A percentile compares a stretch with the other conserved stretches of the same genome.
phyloP scores from a whole-genome alignment of 1,139 yeast species.

The Suhomyces bolitotheri region DNA sequence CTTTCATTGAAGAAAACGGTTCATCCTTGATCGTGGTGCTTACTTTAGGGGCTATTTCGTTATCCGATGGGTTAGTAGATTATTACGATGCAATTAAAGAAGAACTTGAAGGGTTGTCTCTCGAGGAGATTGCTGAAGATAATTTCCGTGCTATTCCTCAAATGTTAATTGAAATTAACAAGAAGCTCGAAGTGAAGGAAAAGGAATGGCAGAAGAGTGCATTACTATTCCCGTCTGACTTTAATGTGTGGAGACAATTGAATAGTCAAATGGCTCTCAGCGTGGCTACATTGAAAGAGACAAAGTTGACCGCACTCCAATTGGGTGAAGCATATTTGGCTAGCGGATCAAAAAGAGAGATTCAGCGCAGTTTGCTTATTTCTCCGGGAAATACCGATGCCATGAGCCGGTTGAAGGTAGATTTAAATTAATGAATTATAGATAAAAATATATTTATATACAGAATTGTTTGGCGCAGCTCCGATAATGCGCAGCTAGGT shows the following conservation, averaged over 20 bases:
- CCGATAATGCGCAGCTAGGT: too few relatives aligned
- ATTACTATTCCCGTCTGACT: constrained; percentile 69
- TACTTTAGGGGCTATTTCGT: constrained; percentile 77
- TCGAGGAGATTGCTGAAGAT: constrained; percentile 52
- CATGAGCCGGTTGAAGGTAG: constrained; percentile 10
- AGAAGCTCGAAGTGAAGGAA: constrained; percentile 25
- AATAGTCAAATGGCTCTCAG: constrained; percentile 47
- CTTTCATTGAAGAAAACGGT: constrained; percentile 63
- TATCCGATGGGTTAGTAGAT: constrained; percentile 62
- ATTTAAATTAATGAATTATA: too few relatives aligned
- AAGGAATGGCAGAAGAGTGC: constrained; percentile 70
- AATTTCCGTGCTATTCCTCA: constrained; percentile 57
- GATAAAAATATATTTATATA: too few relatives aligned
- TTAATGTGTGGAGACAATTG: constrained; percentile 65
- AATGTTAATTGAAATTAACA: constrained; percentile 54
- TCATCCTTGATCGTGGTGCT: constrained; percentile 65
- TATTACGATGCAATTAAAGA: constrained; percentile 64
- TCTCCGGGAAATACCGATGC: constrained; percentile 25
- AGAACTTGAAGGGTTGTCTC: constrained; percentile 57
- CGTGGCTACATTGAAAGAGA: constrained; percentile 49
- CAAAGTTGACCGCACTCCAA: constrained; percentile 53
- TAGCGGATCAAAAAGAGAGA: constrained; percentile 48
- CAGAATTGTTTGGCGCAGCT: too few relatives aligned
- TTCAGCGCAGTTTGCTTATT: constrained; percentile 56
- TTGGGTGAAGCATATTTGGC: constrained; percentile 53